A percentile compares a stretch with the other conserved stretches of the same genome.
These are phyloP conservation scores for Takakia lepidozioides DNA, from an alignment of 225 moss, liverwort and hornwort species.

Conservation along the genomic window DNA sequence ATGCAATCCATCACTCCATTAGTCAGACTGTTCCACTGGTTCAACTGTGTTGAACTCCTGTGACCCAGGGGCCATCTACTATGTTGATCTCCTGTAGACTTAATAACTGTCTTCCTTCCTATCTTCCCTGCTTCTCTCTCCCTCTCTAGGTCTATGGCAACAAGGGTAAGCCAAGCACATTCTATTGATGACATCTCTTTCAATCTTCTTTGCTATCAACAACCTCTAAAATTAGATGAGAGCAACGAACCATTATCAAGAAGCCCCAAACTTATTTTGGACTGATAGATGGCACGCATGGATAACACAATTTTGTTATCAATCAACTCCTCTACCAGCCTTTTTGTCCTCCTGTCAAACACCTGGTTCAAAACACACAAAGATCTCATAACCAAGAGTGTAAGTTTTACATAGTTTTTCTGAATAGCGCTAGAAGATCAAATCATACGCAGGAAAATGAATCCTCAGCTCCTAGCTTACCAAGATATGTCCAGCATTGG, in stretches of 20 bases:
- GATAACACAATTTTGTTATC: conserved; percentile 85
- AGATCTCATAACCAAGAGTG: not conserved
- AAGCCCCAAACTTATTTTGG: conserved; percentile 69
- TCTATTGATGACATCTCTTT: too few relatives aligned
- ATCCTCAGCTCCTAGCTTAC: conserved; percentile 19
- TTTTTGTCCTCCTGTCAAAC: conserved; percentile 86
- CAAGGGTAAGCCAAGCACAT: too few relatives aligned
- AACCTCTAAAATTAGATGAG: not conserved
- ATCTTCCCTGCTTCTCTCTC: too few relatives aligned
- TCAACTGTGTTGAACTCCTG: too few relatives aligned
- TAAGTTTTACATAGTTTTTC: too few relatives aligned
- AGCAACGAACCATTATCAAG: conserved; percentile 66
- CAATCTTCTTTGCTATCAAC: too few relatives aligned
- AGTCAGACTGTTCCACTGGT: too few relatives aligned
- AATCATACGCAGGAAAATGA: not conserved
- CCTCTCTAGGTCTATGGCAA: too few relatives aligned
- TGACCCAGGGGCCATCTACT: too few relatives aligned
- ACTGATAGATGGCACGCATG: conserved; percentile 93
- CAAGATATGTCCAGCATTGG: conserved; percentile 85
- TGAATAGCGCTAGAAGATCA: not conserved
- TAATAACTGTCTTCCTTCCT: too few relatives aligned
- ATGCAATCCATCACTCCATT: too few relatives aligned
- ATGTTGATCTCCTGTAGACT: too few relatives aligned
- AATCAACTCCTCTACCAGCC: conserved; percentile 83
- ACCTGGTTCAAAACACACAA: conserved; percentile 36